Percentiles rank a stretch among this genome's conserved stretches.
Conservation (phyloP, 768 basidiomycete genomes). For the Solioccasus polychromus region DNA sequence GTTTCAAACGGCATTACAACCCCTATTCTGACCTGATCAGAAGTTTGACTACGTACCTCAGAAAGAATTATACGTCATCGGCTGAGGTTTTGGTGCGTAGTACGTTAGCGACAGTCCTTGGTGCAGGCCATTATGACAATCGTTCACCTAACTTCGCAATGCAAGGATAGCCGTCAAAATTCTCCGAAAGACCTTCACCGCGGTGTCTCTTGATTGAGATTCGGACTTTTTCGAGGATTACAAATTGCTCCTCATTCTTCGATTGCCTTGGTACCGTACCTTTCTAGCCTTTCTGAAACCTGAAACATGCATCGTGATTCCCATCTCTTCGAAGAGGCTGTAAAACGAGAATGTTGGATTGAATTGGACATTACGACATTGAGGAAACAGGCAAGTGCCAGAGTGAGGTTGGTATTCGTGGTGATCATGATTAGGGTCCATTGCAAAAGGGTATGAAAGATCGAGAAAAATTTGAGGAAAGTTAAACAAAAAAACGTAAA, state of each 20-base stretch:
- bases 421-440: constrained; percentile 14
- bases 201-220: constrained; percentile 24
- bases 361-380: constrained; percentile 20
- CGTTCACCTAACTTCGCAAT: constrained; percentile 12
- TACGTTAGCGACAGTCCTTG: constrained; percentile 27
- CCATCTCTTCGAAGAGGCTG: constrained; percentile 5
- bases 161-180: constrained; percentile 9
- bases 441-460: constrained; percentile 19
- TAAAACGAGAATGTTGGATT: constrained; percentile 8
- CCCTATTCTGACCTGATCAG: constrained; percentile 11
- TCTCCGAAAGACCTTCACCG: constrained; percentile 20
- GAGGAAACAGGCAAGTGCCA: neutral
- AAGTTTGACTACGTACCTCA: constrained; percentile 1
- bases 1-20: neutral
- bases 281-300: constrained; percentile 2
- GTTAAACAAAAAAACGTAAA: constrained; percentile 12
- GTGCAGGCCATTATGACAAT: constrained; percentile 19
- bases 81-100: constrained; percentile 11
- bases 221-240: constrained; percentile 14
- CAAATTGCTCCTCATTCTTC: constrained; percentile 16
- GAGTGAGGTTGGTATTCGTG: constrained; percentile 10
- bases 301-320: constrained; percentile 14
- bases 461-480: neutral
- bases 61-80: constrained; percentile 9
- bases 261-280: constrained; percentile 16